Conservation (phyloP, 1,284 basidiomycete genomes). For the Ustilago loliicola region DNA sequence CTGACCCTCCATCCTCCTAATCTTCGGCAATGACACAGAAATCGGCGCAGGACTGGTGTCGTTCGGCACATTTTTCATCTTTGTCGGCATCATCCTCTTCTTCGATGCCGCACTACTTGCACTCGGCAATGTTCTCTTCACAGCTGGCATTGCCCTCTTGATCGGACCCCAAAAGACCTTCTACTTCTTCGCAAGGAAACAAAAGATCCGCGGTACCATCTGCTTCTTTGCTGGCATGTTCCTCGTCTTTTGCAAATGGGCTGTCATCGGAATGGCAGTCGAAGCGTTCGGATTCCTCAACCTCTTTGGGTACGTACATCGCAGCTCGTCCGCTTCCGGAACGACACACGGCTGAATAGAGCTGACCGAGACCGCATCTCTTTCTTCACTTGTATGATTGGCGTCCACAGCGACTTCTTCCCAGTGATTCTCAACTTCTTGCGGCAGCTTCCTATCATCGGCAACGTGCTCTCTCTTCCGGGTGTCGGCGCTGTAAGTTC, state of each 20-base stretch:
- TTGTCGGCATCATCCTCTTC: conserved; percentile 93
- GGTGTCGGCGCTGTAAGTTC: conserved; percentile 70
- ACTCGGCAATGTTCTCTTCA: conserved; percentile 80
- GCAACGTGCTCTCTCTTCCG: conserved; percentile 86
- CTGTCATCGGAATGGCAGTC: conserved; percentile 90
- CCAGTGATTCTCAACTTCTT: conserved; percentile 97
- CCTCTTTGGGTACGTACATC: conserved; percentile 86
- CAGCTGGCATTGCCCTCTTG: conserved; percentile 67
- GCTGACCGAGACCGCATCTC: conserved; percentile 12
- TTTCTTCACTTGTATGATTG: conserved; percentile 2
- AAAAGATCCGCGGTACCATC: conserved; percentile 89
- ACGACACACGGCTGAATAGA: neutral
- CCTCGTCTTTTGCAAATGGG: conserved; percentile 87
- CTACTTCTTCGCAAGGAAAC: conserved; percentile 95
- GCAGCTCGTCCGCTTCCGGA: neutral
- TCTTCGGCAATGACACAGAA: conserved; percentile 43
- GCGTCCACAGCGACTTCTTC: conserved; percentile 88
- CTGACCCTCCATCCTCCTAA: neutral
- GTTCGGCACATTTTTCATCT: conserved; percentile 96
- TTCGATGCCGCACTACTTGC: conserved; percentile 98
- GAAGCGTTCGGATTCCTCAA: conserved; percentile 90
- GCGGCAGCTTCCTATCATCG: conserved; percentile 92
- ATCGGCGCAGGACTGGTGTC: conserved; percentile 88
- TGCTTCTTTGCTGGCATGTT: conserved; percentile 70
- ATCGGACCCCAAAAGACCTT: conserved; percentile 82